Evolutionary conservation across 768 basidiomycete genomes (phyloP), one percentile per base, ranked within the genome.

Genomic region (Sarcomyxa edulis): DNA sequence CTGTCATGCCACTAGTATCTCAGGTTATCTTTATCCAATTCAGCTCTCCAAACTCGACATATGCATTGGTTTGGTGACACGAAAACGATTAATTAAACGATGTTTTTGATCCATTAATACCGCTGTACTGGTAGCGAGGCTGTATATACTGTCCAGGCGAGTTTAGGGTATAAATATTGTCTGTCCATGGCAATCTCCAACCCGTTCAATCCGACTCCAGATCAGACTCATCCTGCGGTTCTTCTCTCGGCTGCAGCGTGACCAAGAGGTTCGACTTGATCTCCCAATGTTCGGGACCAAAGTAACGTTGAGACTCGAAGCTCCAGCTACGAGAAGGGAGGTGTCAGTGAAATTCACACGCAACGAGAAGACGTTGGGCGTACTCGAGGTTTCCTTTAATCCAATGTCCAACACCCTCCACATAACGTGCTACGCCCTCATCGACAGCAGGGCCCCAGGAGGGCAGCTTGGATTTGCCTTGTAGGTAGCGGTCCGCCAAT

Each of bases 261-360:
- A 74, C 69, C 32, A 74, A 55, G 46, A 62, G 60, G 43, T 69
- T 70, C 53, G 61, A 52, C 46, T 65, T 73, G 53, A 82, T 66
- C 56, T 76, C 66, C 22, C 64, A 48, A 45, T 74, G 71, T 29
- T 64, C 60, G 43, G 66, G 58, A 31, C 80, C 81, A 49, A 84
- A 83, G 61, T 85, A 83, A 24, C 78, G 67, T 47, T 72, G 69
- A 21, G 74, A 76, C 57, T 81, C 74, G 55, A 85, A 81, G 51
- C 77, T 76, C 81, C 80, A 81, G 41, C 72, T 72, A 39, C 42
- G 40, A 32, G 34, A 37, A 14, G 41, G 35, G 33, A 47, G 19
- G 40, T 51, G 33, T 52, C 41, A 39, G 44, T 45, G n/a, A 43
- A 27, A 28, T 38, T 43, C 21, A 18, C n/a, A 30, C 23, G 20